A percentile compares a stretch with the other conserved stretches of the same genome.
Conservation (phyloP, 148 eudicot species). For the Heliamphora exappendiculata region DNA sequence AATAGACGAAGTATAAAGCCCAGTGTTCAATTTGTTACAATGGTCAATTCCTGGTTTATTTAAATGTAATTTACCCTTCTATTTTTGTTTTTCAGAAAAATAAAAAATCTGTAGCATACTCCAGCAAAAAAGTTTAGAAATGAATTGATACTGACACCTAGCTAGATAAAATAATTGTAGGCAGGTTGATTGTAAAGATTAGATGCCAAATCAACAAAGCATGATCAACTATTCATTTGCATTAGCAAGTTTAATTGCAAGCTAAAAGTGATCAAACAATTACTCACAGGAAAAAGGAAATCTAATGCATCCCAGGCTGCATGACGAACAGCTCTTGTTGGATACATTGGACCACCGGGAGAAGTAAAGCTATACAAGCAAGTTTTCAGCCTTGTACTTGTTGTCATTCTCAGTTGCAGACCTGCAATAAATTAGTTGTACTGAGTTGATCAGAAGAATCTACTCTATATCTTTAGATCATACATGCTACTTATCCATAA, state of each 20-base stretch:
- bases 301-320: constrained; percentile 91
- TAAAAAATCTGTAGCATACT: no score
- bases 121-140: neutral
- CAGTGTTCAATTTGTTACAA: no score
- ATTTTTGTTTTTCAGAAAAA: no score
- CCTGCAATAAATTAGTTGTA: constrained; percentile 31
- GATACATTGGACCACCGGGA: constrained; percentile 83
- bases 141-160: neutral
- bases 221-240: neutral
- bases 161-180: neutral
- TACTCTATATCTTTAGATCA: neutral
- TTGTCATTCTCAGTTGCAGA: constrained; percentile 78
- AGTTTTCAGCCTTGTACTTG: constrained; percentile 86
- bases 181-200: neutral
- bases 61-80: no score
- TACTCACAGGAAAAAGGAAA: constrained; percentile 88
- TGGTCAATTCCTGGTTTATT: no score
- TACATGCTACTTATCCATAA: no score
- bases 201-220: neutral
- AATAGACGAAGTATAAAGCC: no score
- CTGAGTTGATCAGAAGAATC: constrained; percentile 6
- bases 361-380: constrained; percentile 95
- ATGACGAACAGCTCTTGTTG: constrained; percentile 91
- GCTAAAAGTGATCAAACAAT: neutral
- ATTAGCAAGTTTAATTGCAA: neutral